Base-by-base conservation (phyloP, 495 filamentous ascomycete genomes). In the Xylaria venustula region DNA sequence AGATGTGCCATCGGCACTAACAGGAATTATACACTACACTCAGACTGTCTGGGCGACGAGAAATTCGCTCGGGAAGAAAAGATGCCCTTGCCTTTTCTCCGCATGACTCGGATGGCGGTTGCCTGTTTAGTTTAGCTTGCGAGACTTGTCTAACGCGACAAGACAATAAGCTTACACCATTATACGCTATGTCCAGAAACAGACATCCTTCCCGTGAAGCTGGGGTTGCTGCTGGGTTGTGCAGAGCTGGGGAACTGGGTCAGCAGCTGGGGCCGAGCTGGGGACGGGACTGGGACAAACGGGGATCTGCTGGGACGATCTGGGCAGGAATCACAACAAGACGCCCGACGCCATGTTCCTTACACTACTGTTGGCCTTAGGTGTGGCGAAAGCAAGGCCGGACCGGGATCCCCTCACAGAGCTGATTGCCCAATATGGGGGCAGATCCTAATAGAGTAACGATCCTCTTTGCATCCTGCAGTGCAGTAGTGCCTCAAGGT, bases 351-450 rank as follows among this genome's bases (percentile, higher is more conserved):
- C n/a, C n/a, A n/a, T n/a, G n/a, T n/a, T n/a, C n/a, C n/a, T n/a
- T n/a, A n/a, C n/a, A n/a, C n/a, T n/a, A n/a, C n/a, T n/a, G n/a
- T n/a, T n/a, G n/a, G n/a, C n/a, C 30, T 34, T 34, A 5, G 30
- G 5, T 5, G 11, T 5, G 30, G 30, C 30, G 11, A 11, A 34
- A 34, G 11, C 30, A 34, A 11, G 30, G 30, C 30, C 5, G 30
- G 11, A 34, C 30, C 5, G 30, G 30, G 30, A 11, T 34, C 30
- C 22, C n/a, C n/a, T n/a, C n/a, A n/a, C n/a, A 11, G 30, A 46
- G 56, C 45, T 51, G 12, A 32, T 40, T 59, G 56, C 56, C 56
- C 56, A 41, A 58, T 50, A 59, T 59, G 56, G 56, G n/a, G 46
- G 32, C 34, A 51, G 22, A 25, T 51, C 56, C 46, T n/a, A 51